phyloP scores from a whole-genome alignment of 805 yeast species.

The Cyberlindnera galapagoensis region DNA sequence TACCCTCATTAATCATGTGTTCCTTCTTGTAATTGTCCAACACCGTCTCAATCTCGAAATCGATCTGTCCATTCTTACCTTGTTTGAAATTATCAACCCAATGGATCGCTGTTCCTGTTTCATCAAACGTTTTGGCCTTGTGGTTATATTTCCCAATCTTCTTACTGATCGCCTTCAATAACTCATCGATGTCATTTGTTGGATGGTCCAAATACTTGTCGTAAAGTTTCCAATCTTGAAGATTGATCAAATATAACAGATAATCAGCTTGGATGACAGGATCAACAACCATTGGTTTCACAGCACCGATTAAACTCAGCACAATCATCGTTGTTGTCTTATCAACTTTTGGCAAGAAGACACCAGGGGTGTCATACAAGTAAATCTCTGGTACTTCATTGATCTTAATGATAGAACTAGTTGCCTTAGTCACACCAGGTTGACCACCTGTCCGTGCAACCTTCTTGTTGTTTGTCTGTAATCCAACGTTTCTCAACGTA shows the following conservation, averaged over 20 bases:
- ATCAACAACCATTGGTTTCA: slow-evolving; percentile 63
- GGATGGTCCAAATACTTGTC: slow-evolving; percentile 46
- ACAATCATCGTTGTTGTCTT: slow-evolving; percentile 66
- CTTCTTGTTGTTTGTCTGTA: slow-evolving; percentile 35
- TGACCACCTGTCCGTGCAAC: slow-evolving; percentile 82
- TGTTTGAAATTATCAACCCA: slow-evolving; percentile 59
- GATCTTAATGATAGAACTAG: slow-evolving; percentile 70
- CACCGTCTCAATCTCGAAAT: slow-evolving; percentile 21
- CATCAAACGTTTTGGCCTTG: slow-evolving; percentile 36
- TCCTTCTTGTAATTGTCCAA: slow-evolving; percentile 5
- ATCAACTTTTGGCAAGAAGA: slow-evolving; percentile 69
- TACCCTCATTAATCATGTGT: too few relatives aligned
- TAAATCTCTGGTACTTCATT: slow-evolving; percentile 54
- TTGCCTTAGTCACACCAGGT: slow-evolving; percentile 84
- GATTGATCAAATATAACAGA: slow-evolving; percentile 64
- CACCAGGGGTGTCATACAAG: slow-evolving; percentile 90
- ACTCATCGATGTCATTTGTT: slow-evolving; percentile 61
- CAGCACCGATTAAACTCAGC: slow-evolving; percentile 68
- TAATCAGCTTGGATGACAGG: slow-evolving; percentile 86
- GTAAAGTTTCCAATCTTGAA: slow-evolving; percentile 34
- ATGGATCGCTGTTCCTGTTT: slow-evolving; percentile 53
- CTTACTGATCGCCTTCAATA: slow-evolving; percentile 45
- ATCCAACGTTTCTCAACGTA: slow-evolving; percentile 42
- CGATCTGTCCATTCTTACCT: slow-evolving; percentile 33
- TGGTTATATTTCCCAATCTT: slow-evolving; percentile 26